Conservation (phyloP, 2,329 filamentous ascomycete genomes). For the Colletotrichum nymphaeae region DNA sequence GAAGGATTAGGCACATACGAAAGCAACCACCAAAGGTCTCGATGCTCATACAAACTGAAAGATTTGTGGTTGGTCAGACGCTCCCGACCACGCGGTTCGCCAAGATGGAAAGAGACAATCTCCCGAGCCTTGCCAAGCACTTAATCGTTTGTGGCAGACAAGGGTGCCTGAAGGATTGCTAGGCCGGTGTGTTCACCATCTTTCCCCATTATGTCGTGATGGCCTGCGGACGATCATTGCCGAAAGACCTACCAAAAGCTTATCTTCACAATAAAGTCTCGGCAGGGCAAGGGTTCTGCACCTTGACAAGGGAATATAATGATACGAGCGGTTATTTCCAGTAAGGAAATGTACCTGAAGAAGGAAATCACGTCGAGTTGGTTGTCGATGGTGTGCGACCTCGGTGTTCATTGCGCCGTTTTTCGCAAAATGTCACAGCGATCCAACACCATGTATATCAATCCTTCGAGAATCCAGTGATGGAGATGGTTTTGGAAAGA, state of each 20-base stretch:
- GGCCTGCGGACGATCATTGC: background rate
- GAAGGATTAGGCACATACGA: background rate
- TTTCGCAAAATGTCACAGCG: background rate
- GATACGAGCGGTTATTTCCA: background rate
- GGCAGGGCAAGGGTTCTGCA: background rate
- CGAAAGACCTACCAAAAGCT: constrained; percentile 16
- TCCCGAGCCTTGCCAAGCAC: background rate
- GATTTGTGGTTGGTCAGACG: background rate
- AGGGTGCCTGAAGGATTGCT: background rate
- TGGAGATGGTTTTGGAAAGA: background rate
- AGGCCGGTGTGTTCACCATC: constrained; percentile 43
- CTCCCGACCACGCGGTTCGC: background rate
- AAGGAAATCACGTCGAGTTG: background rate
- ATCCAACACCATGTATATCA: background rate
- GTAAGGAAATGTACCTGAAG: background rate
- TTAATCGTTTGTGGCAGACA: background rate
- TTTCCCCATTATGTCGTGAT: constrained; percentile 17
- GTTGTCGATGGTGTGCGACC: background rate
- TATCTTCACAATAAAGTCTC: background rate
- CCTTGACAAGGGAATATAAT: background rate
- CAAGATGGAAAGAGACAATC: background rate
- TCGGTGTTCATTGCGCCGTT: background rate
- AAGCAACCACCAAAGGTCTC: background rate
- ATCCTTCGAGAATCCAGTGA: background rate
- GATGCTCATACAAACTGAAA: no score